Base-by-base conservation (phyloP, 352 stramenopile species). In the Phytophthora litchii region DNA sequence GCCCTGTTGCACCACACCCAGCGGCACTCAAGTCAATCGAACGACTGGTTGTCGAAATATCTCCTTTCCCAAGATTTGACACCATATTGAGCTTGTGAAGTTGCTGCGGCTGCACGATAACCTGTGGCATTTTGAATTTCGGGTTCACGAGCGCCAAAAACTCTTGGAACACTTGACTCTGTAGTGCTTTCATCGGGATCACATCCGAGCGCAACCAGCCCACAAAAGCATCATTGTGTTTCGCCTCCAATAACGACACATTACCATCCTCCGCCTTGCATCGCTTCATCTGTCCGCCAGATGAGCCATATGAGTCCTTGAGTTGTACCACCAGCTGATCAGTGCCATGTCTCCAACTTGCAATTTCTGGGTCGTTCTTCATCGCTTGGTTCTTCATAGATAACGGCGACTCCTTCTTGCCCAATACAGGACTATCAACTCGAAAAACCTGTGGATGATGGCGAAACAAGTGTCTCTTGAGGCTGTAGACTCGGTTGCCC, bases 371-470 rank as follows among this genome's bases (percentile, higher is more conserved):
- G 12, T 67, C 55, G 8, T 49, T 57, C 47, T 68, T 64, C 49
- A 63, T 57, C 11, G 29, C 32, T 13, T 57, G 45, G 13, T 60
- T 40, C 21, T 70, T 63, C 14, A 54, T 52, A 2, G 21, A 43
- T n/a, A n/a, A 31, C 10, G 54, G 47, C 11, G 65, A 74, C 46
- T 60, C 32, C 14, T 61, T 70, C 40, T 54, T 61, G 8, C 53
- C 60, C 12, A 21, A 54, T 2, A 16, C 13, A 1, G 62, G 35
- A n/a, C 54, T 67, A 3, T 59, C 49, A 20, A 78, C 55, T 13
- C 71, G 65, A 34, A 86, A 86, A 14, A 86, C 71, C 27, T 76
- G 54, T 25, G 59, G 64, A 31, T 86, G 73, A 41, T 86, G 64
- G 6, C 74, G 67, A 25, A 70, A 78, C 21, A 83, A 52, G 41